A percentile compares a stretch with the other conserved stretches of the same genome.
Evolutionary conservation across 306 rosid genomes (phyloP).

Genomic region (Cicer pinnatifidum): DNA sequence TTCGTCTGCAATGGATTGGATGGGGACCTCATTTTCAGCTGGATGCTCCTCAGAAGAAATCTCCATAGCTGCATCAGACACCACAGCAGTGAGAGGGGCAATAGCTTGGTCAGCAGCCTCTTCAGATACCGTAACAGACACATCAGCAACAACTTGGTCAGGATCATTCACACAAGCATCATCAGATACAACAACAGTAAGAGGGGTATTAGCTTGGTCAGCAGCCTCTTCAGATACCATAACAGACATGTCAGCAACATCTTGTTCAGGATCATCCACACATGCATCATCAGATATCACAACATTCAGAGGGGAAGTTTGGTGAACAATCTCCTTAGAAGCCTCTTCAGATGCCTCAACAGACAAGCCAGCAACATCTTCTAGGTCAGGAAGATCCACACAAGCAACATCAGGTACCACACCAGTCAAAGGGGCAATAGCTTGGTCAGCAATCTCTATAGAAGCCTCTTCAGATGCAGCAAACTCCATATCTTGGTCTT

Average conservation of each 20-base stretch:
- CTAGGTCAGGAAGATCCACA: neutral
- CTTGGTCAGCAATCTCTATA: conserved; percentile 18
- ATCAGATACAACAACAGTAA: neutral
- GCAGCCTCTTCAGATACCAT: neutral
- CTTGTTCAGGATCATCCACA: neutral
- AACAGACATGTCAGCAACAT: neutral
- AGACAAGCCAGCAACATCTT: neutral
- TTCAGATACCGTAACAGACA: neutral
- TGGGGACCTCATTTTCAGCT: neutral
- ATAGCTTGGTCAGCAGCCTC: conserved; percentile 9
- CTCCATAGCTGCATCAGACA: neutral
- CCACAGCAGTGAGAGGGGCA: neutral
- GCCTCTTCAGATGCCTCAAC: neutral
- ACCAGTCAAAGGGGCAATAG: neutral
- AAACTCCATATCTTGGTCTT: conserved; percentile 6
- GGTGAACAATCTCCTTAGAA: conserved; percentile 11
- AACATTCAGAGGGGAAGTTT: neutral
- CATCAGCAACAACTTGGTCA: neutral
- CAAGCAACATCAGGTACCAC: neutral
- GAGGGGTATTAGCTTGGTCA: neutral
- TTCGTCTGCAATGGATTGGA: neutral
- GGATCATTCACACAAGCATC: neutral
- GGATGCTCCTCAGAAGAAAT: neutral
- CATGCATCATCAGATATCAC: neutral
- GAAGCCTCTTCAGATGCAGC: conserved; percentile 3